Evolutionary conservation across 2,329 filamentous ascomycete species (phyloP).

Genomic region (Aspergillus sp.): DNA sequence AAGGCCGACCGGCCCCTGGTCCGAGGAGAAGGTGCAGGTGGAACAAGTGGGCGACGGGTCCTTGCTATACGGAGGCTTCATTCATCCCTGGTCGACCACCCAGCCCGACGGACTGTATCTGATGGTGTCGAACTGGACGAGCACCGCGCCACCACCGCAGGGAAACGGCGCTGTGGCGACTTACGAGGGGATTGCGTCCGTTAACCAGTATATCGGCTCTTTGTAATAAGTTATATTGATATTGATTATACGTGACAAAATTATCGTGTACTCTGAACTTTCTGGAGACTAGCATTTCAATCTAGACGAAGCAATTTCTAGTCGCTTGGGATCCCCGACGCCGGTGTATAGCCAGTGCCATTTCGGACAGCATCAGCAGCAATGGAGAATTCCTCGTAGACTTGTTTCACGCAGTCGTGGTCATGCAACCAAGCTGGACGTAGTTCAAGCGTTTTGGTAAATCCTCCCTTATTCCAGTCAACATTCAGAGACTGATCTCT

Average conservation of each 20-base stretch:
- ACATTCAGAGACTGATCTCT: too few relatives aligned
- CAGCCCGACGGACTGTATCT: slow-evolving; percentile 11
- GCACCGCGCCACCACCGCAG: slow-evolving; percentile 5
- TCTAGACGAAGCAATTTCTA: too few relatives aligned
- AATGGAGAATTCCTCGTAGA: too few relatives aligned
- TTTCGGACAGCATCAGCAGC: too few relatives aligned
- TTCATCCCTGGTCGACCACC: slow-evolving; percentile 15
- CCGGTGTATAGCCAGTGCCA: too few relatives aligned
- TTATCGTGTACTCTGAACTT: too few relatives aligned
- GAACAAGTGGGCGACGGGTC: not conserved
- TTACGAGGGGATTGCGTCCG: not conserved
- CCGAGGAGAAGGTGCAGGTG: slow-evolving; percentile 6
- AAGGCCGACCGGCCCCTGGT: not conserved
- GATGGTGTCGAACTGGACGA: slow-evolving; percentile 13
- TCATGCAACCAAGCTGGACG: too few relatives aligned
- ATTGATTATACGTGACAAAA: not conserved
- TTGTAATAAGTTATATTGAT: not conserved
- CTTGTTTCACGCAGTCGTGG: too few relatives aligned
- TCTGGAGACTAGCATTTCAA: too few relatives aligned
- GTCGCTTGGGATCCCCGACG: too few relatives aligned
- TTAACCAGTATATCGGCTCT: slow-evolving; percentile 14
- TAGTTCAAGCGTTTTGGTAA: too few relatives aligned
- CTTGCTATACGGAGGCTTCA: slow-evolving; percentile 13
- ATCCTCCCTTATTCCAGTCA: too few relatives aligned
- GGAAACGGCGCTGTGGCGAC: not conserved